These are phyloP conservation scores for Thozetella sp. DNA, from an alignment of 495 filamentous ascomycete species.

Conservation along the genomic window DNA sequence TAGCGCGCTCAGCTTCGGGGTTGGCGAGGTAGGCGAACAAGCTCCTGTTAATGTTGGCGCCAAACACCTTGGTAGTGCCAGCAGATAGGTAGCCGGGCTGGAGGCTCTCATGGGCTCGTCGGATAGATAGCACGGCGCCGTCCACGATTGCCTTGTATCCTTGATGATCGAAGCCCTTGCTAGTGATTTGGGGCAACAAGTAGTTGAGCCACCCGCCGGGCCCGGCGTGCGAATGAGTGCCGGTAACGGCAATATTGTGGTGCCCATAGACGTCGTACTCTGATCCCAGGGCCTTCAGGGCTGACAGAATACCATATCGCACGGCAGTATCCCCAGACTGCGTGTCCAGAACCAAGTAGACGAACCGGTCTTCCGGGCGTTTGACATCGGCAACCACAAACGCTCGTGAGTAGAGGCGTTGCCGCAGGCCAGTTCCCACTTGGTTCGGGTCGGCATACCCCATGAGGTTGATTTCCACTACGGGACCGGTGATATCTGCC, in stretches of 20 bases:
- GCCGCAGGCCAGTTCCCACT: constrained; percentile 83
- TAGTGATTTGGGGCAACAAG: constrained; percentile 91
- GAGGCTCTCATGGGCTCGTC: constrained; percentile 76
- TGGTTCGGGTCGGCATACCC: constrained; percentile 92
- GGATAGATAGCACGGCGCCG: constrained; percentile 79
- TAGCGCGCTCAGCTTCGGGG: constrained; percentile 73
- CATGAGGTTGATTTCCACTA: constrained; percentile 91
- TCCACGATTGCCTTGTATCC: constrained; percentile 91
- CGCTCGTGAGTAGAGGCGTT: constrained; percentile 85
- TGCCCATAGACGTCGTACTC: constrained; percentile 77
- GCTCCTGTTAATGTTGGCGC: constrained; percentile 89
- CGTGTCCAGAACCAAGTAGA: constrained; percentile 88
- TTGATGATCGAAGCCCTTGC: constrained; percentile 84
- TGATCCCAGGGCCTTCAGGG: constrained; percentile 63
- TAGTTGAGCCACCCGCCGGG: constrained; percentile 97
- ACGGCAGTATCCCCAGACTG: constrained; percentile 91
- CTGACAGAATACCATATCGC: constrained; percentile 80
- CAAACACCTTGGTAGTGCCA: constrained; percentile 72
- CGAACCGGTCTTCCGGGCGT: constrained; percentile 70
- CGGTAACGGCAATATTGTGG: constrained; percentile 86
- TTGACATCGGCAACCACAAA: constrained; percentile 81
- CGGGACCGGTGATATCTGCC: constrained; percentile 93
- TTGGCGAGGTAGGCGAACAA: constrained; percentile 91
- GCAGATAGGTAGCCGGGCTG: constrained; percentile 71
- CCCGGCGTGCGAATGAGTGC: constrained; percentile 92